phyloP scores from a whole-genome alignment of 2,329 filamentous ascomycete species.

The Metarhizium humberi region DNA sequence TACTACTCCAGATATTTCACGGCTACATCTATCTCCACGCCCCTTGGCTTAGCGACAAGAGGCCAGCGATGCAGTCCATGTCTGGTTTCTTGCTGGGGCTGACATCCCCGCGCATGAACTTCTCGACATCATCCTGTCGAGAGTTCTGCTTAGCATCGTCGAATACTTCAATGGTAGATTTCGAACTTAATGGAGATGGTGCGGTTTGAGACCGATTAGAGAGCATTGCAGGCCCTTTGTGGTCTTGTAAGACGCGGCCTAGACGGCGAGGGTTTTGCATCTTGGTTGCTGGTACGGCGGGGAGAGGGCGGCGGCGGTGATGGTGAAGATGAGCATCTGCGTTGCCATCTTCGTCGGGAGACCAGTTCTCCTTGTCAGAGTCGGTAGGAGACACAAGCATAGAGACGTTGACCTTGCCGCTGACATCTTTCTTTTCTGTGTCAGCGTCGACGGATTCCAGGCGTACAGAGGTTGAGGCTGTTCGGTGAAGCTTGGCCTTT shows the following conservation, averaged over 20 bases:
- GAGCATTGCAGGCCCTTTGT: conserved; percentile 23
- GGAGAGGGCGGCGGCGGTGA: conserved; percentile 25
- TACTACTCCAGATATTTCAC: not conserved
- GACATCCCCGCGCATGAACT: conserved; percentile 60
- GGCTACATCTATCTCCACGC: conserved; percentile 58
- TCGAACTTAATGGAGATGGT: conserved; percentile 23
- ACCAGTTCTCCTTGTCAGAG: conserved; percentile 94
- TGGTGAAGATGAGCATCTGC: conserved; percentile 6
- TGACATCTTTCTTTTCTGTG: conserved; percentile 15
- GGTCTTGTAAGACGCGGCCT: conserved; percentile 31
- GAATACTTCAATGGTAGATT: conserved; percentile 37
- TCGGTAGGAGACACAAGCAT: conserved; percentile 41
- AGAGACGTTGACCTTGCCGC: conserved; percentile 28
- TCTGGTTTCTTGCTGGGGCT: conserved; percentile 69
- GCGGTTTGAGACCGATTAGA: conserved; percentile 31
- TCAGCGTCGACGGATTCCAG: conserved; percentile 34
- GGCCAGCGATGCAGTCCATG: conserved; percentile 80
- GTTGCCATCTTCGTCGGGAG: conserved; percentile 37
- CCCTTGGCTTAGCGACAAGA: conserved; percentile 84
- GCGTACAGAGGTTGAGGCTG: conserved; percentile 52
- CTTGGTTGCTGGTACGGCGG: conserved; percentile 19
- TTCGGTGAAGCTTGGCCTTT: conserved; percentile 51
- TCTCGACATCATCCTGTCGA: conserved; percentile 53
- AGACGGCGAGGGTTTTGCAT: conserved; percentile 29
- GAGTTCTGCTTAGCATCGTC: conserved; percentile 31